Evolutionary conservation across 1,139 yeast species (phyloP), one percentile per base, ranked within the genome.

Genomic region (Scheffersomyces insectosa): DNA sequence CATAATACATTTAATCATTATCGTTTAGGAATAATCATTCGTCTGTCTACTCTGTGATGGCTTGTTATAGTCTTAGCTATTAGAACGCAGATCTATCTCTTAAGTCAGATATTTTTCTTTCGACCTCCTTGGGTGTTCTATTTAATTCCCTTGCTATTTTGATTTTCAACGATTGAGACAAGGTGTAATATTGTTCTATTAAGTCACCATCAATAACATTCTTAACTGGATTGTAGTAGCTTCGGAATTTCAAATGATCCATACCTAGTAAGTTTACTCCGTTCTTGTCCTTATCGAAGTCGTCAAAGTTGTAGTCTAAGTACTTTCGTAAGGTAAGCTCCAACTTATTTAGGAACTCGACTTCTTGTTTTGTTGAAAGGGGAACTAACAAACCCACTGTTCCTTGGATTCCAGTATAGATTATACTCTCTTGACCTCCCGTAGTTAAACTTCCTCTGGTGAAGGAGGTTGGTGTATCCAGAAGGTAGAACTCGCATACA

Each of bases 181-280:
- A 60, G 7, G 55, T 55, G 32, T 63, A 61, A 56, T 69, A 87
- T 40, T 64, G 62, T 55, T 89, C 97, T 41, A 93, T 70, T 27
- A 88, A 68, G 60, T 93, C 98, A 9, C 99, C 99, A 63, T 93
- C 98, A 37, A 93, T 75, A 2, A 88, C 83, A 42, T 82, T 77
- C 51, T 83, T 84, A 5, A 77, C 80, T 0, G 97, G 97, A 15
- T 81, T 82, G 57, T 88, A 89, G 57, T 85, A 86, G 41, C 97
- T 77, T 41, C 97, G 69, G 58, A 76, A 90, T 48, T 78, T 77
- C 50, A 79, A 49, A 45, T 84, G 88, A 51, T 86, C 88, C 44
- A 93, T 72, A 0, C 87, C 95, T 3, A 83, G 68, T 12, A 83
- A 37, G 36, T 64, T 66, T 41, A 44, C 46, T 7, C 57, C 57